Evolutionary conservation across 2,329 filamentous ascomycete species (phyloP), one percentile per base, ranked within the genome.

Genomic region (Stachybotrys echinatus): DNA sequence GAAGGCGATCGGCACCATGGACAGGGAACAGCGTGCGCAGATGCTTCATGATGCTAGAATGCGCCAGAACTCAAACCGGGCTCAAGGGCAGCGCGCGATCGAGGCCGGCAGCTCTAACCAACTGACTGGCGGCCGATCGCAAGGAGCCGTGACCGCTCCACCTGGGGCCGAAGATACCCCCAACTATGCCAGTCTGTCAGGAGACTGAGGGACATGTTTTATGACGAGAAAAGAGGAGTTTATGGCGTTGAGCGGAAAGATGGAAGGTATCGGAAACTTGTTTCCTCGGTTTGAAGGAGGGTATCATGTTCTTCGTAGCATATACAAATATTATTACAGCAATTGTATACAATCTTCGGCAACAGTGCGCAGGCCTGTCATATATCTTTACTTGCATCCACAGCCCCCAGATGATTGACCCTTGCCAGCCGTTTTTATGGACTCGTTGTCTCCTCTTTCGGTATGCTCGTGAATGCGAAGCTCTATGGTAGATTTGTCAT

Each of bases 361-460:
- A 27, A 27, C 12, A 51, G 48, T 47, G 12, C n/a, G n/a, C n/a
- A n/a, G n/a, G n/a, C n/a, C n/a, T n/a, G n/a, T n/a, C 27, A 10
- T 34, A 14, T 10, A 34, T 34, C 46, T 49, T 60, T 50, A 66
- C 50, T 57, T 60, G 48, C 63, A 62, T 48, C 63, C 60, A 23
- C 69, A 68, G 12, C 67, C 65, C 7, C 61, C 44, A 8, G 44
- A 56, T n/a, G 54, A 45, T n/a, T 51, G 51, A 38, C 62, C 63
- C 2, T 54, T 66, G 52, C 71, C 75, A 3, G 78, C 77, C 47
- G 83, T 74, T 70, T 92, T 95, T 61, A 96, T 83, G 31, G 86
- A 89, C 59, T 96, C 91, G 64, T 99, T 99, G 70, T 97, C 88
- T 48, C 94, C 91, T 56, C 89, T 79, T 69, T 99, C 92, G 23